Evolutionary conservation across 2,329 filamentous ascomycete species (phyloP).

Genomic region (Ophiostoma australiae): DNA sequence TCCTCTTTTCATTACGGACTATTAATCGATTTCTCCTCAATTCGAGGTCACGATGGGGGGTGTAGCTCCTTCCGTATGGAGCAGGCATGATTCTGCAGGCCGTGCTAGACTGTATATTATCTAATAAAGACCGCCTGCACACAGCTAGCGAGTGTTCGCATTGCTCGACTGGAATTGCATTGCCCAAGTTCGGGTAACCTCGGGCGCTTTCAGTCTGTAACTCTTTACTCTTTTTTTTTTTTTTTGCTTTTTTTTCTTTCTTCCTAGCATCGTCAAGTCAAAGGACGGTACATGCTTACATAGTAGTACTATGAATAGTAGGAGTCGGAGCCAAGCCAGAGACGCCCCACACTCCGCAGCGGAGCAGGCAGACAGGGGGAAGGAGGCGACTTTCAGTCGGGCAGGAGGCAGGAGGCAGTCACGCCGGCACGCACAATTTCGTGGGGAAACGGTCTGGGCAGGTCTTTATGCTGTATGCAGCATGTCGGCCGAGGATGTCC

Average conservation of each 20-base stretch:
- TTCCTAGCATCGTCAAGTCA: neutral
- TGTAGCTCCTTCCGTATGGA: constrained; percentile 12
- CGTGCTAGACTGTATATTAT: neutral
- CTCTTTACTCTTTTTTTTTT: neutral
- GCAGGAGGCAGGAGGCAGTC: neutral
- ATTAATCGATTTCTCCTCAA: constrained; percentile 12
- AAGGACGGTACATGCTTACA: neutral
- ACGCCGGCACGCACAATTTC: neutral
- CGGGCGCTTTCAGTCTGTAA: neutral
- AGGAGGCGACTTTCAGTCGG: neutral
- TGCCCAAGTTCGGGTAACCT: neutral
- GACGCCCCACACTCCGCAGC: neutral
- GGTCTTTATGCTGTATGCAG: neutral
- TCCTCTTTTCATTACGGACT: neutral
- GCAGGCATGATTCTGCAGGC: neutral
- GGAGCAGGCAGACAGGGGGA: neutral
- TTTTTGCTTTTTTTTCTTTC: neutral
- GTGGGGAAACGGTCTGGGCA: constrained; percentile 7
- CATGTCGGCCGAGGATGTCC: too few relatives aligned
- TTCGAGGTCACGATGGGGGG: constrained; percentile 24
- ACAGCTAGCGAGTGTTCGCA: neutral
- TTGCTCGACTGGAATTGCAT: neutral
- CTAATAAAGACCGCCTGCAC: neutral
- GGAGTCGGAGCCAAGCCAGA: neutral
- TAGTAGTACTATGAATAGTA: too few relatives aligned